Percentiles rank a stretch among this genome's conserved stretches.
Evolutionary conservation across 2,329 filamentous ascomycete species (phyloP).

Genomic region (Fusarium humuli): DNA sequence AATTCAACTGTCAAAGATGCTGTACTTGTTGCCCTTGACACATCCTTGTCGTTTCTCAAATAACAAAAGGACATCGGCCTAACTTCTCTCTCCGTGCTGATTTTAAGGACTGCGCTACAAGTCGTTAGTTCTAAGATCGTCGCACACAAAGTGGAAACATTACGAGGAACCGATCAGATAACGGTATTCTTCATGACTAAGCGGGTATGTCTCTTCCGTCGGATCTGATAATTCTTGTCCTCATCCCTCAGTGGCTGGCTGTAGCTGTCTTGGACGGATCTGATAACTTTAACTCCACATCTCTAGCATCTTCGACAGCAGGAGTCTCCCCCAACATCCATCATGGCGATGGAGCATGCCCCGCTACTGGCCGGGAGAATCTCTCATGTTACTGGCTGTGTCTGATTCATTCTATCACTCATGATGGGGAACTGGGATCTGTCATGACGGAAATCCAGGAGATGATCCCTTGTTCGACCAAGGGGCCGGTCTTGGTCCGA

Average conservation of each 20-base stretch:
- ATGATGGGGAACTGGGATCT: conserved; percentile 22
- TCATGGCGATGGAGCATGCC: conserved; percentile 33
- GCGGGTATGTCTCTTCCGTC: background rate
- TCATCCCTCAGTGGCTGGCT: conserved; percentile 24
- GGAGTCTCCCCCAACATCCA: conserved; percentile 25
- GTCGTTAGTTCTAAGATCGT: conserved; percentile 10
- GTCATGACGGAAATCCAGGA: conserved; percentile 9
- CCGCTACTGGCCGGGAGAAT: conserved; percentile 22
- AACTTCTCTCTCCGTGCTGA: background rate
- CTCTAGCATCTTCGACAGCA: conserved; percentile 5
- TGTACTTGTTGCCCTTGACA: background rate
- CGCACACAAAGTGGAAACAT: background rate
- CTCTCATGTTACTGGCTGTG: conserved; percentile 23
- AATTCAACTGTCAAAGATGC: background rate
- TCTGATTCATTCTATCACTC: background rate
- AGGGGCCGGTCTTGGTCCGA: conserved; percentile 30
- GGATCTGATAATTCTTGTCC: conserved; percentile 18
- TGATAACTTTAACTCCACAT: conserved; percentile 50
- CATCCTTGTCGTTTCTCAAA: background rate
- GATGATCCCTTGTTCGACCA: conserved; percentile 8
- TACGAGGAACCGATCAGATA: conserved; percentile 32
- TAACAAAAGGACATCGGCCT: background rate
- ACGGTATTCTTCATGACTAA: conserved; percentile 21
- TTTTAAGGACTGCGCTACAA: background rate
- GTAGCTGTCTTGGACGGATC: conserved; percentile 40